Conservation (phyloP, 2,329 filamentous ascomycete species). For the Rutstroemia sp. region DNA sequence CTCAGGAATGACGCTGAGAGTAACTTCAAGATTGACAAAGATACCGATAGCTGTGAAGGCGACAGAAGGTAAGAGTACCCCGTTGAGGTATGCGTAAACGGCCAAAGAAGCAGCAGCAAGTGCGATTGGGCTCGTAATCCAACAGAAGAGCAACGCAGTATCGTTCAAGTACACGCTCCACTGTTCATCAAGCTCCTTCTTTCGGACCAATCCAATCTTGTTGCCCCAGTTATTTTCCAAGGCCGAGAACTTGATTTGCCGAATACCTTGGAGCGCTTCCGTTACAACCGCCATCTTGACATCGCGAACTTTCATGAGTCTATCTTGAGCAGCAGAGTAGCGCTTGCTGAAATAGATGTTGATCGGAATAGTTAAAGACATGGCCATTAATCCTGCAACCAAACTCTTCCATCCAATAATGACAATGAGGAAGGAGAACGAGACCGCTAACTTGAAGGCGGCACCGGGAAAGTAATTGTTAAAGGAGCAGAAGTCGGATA, state of each 20-base stretch:
- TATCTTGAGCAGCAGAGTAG: conserved; percentile 58
- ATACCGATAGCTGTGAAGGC: conserved; percentile 74
- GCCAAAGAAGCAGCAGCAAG: conserved; percentile 65
- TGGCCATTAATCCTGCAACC: conserved; percentile 55
- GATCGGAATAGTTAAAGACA: conserved; percentile 57
- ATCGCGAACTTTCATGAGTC: conserved; percentile 69
- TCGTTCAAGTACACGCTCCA: conserved; percentile 53
- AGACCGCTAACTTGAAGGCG: conserved; percentile 55
- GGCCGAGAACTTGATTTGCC: conserved; percentile 80
- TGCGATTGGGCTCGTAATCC: conserved; percentile 67
- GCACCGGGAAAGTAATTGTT: conserved; percentile 59
- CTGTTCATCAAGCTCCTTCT: conserved; percentile 58
- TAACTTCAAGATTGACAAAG: conserved; percentile 66
- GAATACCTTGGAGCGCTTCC: conserved; percentile 70
- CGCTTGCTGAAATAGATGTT: conserved; percentile 60
- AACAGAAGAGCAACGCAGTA: conserved; percentile 38
- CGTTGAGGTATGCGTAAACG: conserved; percentile 58
- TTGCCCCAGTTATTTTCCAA: conserved; percentile 68
- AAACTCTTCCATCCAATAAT: conserved; percentile 68
- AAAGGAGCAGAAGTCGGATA: conserved; percentile 61
- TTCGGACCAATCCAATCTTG: conserved; percentile 57
- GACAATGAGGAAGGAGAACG: conserved; percentile 56
- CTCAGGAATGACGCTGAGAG: conserved; percentile 64
- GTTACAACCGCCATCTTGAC: conserved; percentile 69
- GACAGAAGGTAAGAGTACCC: conserved; percentile 59